Conservation (phyloP, 1,284 basidiomycete genomes). For the Butyriboletus regius region DNA sequence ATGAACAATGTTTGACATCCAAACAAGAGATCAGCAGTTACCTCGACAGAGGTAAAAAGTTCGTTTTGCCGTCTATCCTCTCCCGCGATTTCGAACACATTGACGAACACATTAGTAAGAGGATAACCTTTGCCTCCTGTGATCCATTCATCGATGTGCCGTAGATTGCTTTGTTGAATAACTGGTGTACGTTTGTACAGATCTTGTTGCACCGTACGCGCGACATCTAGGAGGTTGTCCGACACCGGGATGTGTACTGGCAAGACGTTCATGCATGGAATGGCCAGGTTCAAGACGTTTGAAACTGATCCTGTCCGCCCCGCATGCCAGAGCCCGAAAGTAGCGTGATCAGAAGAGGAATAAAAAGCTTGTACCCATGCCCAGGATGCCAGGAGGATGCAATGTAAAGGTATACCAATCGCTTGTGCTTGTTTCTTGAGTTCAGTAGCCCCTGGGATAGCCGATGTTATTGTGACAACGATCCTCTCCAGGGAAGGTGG, state of each 20-base stretch:
- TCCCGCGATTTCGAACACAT: slow-evolving; percentile 36
- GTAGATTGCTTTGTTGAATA: slow-evolving; percentile 40
- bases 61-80: slow-evolving; percentile 13
- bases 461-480: slow-evolving; percentile 21
- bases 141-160: slow-evolving; percentile 35
- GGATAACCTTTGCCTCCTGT: slow-evolving; percentile 28
- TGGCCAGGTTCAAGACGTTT: slow-evolving; percentile 36
- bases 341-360: slow-evolving; percentile 28
- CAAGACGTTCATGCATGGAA: slow-evolving; percentile 45
- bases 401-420: slow-evolving; percentile 35
- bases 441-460: slow-evolving; percentile 17
- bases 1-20: neutral
- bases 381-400: slow-evolving; percentile 44
- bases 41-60: slow-evolving; percentile 8
- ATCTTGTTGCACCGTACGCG: slow-evolving; percentile 34
- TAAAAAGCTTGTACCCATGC: slow-evolving; percentile 37
- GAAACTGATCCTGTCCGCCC: slow-evolving; percentile 36
- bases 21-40: neutral
- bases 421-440: slow-evolving; percentile 30
- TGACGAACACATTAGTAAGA: slow-evolving; percentile 44
- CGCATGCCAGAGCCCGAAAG: slow-evolving; percentile 45
- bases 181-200: slow-evolving; percentile 36
- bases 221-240: slow-evolving; percentile 24
- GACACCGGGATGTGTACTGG: slow-evolving; percentile 35
- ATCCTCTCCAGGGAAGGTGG: slow-evolving; percentile 6